These are phyloP conservation scores for Huntiella moniliformis DNA, from an alignment of 2,329 filamentous ascomycete genomes.

Conservation along the genomic window DNA sequence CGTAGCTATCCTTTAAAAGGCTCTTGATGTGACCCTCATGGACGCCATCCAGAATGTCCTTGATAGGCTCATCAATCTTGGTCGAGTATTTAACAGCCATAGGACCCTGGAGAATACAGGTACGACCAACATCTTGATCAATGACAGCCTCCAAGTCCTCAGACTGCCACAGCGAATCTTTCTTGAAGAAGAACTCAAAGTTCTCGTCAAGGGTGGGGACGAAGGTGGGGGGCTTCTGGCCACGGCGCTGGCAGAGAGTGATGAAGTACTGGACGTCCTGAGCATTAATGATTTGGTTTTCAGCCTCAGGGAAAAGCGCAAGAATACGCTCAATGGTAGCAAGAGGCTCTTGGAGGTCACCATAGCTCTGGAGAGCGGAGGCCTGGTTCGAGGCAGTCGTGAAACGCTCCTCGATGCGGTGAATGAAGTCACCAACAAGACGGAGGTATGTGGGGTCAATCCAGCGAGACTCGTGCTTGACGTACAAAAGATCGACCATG, in stretches of 20 bases:
- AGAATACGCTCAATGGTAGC: constrained; percentile 61
- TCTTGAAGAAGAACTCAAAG: constrained; percentile 99
- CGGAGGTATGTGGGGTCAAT: constrained; percentile 69
- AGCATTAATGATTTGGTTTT: constrained; percentile 85
- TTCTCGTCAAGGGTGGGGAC: constrained; percentile 90
- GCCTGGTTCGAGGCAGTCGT: constrained; percentile 50
- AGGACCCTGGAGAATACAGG: constrained; percentile 89
- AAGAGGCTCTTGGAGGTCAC: constrained; percentile 71
- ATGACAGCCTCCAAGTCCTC: constrained; percentile 94
- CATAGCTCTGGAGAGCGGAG: constrained; percentile 76
- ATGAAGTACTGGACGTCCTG: constrained; percentile 97
- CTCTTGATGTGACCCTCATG: constrained; percentile 72
- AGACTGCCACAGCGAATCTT: constrained; percentile 97
- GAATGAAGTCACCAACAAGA: constrained; percentile 87
- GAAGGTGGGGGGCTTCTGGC: constrained; percentile 93
- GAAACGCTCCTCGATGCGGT: constrained; percentile 92
- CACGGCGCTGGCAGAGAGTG: constrained; percentile 72
- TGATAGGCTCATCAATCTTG: constrained; percentile 77
- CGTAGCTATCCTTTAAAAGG: constrained; percentile 65
- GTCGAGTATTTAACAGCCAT: constrained; percentile 83
- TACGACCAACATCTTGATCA: constrained; percentile 85
- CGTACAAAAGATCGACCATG: constrained; percentile 77
- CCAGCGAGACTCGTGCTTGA: constrained; percentile 80
- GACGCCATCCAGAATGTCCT: constrained; percentile 82
- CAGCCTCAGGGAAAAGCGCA: constrained; percentile 66